Conservation (phyloP, 2,329 filamentous ascomycete species). For the Pyrenochaeta sp. region DNA sequence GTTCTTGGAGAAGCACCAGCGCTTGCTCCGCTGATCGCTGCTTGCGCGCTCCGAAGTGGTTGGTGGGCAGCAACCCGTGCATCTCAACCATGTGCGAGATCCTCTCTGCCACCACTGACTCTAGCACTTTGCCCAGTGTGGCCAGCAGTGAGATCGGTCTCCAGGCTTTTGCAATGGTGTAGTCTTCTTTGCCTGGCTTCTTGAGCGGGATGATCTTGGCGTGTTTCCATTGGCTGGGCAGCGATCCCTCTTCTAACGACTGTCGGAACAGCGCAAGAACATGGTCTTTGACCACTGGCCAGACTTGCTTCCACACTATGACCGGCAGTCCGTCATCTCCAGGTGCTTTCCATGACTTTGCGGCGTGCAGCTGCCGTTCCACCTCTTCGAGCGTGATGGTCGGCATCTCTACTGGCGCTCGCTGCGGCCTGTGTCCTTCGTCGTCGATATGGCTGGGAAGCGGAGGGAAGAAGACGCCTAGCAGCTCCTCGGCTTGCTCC, state of each 20-base stretch:
- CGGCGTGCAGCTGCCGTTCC: slow-evolving; percentile 11
- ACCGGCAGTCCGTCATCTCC: slow-evolving; percentile 7
- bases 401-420: slow-evolving; percentile 8
- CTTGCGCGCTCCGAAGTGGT: slow-evolving; percentile 48
- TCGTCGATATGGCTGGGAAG: slow-evolving; percentile 10
- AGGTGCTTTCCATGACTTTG: slow-evolving; percentile 8
- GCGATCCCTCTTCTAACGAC: slow-evolving; percentile 21
- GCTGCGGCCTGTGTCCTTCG: slow-evolving; percentile 10
- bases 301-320: slow-evolving; percentile 29
- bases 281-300: slow-evolving; percentile 24
- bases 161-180: slow-evolving; percentile 30
- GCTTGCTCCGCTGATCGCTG: slow-evolving; percentile 44
- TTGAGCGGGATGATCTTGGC: slow-evolving; percentile 31
- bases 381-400: slow-evolving; percentile 12
- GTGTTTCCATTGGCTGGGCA: slow-evolving; percentile 27
- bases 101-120: slow-evolving; percentile 25
- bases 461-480: slow-evolving; percentile 11
- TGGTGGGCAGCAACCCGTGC: slow-evolving; percentile 39
- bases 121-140: slow-evolving; percentile 21
- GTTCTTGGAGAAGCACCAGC: slow-evolving; percentile 19
- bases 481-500: slow-evolving; percentile 11
- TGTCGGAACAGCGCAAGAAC: slow-evolving; percentile 24
- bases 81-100: slow-evolving; percentile 31
- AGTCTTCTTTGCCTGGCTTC: slow-evolving; percentile 30
- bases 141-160: slow-evolving; percentile 37